Conservation (phyloP, 2,329 filamentous ascomycete genomes). For the Xylaria sp. region DNA sequence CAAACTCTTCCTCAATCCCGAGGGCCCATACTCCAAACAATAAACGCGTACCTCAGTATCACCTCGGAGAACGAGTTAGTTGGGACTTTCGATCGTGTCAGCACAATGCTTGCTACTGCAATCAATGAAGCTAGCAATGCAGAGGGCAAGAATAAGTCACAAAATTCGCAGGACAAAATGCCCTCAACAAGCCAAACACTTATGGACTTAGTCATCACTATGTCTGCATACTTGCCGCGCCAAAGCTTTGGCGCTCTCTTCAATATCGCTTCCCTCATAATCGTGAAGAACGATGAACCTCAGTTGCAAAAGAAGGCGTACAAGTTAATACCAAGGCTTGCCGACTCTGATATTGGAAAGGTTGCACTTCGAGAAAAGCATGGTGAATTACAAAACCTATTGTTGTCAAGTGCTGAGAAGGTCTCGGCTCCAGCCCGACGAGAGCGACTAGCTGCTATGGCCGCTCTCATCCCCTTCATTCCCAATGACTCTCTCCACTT, state of each 20-base stretch:
- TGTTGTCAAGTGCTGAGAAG: conserved; percentile 80
- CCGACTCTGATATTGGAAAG: conserved; percentile 77
- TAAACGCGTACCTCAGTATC: conserved; percentile 93
- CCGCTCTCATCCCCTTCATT: conserved; percentile 79
- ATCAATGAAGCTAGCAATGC: conserved; percentile 62
- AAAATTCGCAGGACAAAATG: conserved; percentile 69
- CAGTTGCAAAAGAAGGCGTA: conserved; percentile 99
- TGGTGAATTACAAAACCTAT: conserved; percentile 78
- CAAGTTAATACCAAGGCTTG: conserved; percentile 91
- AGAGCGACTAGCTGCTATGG: conserved; percentile 83
- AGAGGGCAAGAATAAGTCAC: conserved; percentile 66
- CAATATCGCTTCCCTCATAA: conserved; percentile 81
- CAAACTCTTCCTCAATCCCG: conserved; percentile 92
- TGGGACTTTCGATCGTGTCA: conserved; percentile 87
- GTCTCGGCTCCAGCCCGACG: conserved; percentile 84
- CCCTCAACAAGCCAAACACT: conserved; percentile 92
- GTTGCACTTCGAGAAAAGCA: conserved; percentile 78
- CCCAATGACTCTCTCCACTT: conserved; percentile 84
- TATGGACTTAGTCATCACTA: conserved; percentile 96
- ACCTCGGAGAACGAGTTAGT: conserved; percentile 78
- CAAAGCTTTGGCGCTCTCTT: conserved; percentile 86
- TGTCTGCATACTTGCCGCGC: conserved; percentile 89
- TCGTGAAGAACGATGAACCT: conserved; percentile 81
- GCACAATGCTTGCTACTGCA: conserved; percentile 78
- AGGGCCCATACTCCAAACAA: conserved; percentile 88